Conservation (phyloP, 495 filamentous ascomycete species). For the Penicillium crystallinum region DNA sequence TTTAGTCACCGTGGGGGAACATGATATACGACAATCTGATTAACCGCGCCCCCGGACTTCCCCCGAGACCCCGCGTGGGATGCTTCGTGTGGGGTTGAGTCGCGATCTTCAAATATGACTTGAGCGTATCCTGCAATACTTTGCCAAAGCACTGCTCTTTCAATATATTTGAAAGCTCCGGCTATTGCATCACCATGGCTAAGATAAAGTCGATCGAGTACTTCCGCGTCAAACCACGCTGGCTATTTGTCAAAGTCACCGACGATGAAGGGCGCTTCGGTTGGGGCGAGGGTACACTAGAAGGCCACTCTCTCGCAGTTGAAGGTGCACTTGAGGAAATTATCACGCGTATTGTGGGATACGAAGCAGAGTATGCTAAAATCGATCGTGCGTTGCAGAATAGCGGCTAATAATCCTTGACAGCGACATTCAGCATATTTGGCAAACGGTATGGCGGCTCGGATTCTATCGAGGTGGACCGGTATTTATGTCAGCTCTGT, state of each 20-base stretch:
- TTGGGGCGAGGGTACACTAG: constrained; percentile 79
- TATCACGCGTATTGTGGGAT: constrained; percentile 57
- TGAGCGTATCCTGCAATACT: background rate
- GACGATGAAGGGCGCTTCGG: constrained; percentile 59
- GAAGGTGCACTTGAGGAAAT: constrained; percentile 72
- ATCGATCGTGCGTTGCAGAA: background rate
- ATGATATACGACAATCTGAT: background rate
- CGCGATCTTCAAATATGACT: background rate
- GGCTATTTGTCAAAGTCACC: constrained; percentile 77
- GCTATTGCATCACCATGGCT: constrained; percentile 42
- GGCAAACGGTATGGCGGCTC: constrained; percentile 66
- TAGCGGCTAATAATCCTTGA: background rate
- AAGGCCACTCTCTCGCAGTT: constrained; percentile 75
- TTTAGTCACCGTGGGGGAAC: constrained; percentile 5
- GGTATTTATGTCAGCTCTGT: constrained; percentile 75
- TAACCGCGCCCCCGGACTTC: constrained; percentile 14
- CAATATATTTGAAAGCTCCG: background rate
- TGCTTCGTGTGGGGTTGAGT: background rate
- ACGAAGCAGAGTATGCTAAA: constrained; percentile 64
- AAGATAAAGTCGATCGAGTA: constrained; percentile 71
- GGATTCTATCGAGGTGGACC: constrained; percentile 82
- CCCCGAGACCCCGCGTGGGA: constrained; percentile 20
- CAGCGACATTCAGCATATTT: constrained; percentile 79
- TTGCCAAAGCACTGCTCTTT: background rate
- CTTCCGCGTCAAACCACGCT: constrained; percentile 71